Percentiles rank a stretch among this genome's conserved stretches.
phyloP scores from a whole-genome alignment of 192 early-diverging fungal species.

The Backusella morwellensis region DNA sequence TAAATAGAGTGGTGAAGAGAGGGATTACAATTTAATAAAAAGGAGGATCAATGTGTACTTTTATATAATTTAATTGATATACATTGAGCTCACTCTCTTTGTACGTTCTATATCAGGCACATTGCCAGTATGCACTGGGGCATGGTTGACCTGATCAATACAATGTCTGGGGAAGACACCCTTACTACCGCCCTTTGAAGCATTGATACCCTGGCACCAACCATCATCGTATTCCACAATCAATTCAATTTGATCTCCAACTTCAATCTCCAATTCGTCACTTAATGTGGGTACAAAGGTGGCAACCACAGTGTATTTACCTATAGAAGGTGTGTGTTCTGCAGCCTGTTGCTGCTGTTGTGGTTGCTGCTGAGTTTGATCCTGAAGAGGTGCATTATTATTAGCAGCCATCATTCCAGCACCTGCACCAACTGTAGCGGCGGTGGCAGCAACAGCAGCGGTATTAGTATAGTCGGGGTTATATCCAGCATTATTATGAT shows the following conservation, averaged over 20 bases:
- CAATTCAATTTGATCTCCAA: conserved; percentile 51
- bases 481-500: not conserved
- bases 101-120: conserved; percentile 7
- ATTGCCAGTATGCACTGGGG: not conserved
- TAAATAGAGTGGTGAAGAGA: not conserved
- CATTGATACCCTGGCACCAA: conserved; percentile 55
- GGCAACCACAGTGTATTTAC: conserved; percentile 44
- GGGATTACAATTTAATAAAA: not conserved
- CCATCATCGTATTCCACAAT: conserved; percentile 59
- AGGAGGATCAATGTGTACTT: not conserved
- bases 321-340: conserved; percentile 33
- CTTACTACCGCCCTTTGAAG: conserved; percentile 40
- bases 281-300: conserved; percentile 53
- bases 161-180: conserved; percentile 60
- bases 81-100: conserved; percentile 32
- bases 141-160: conserved; percentile 31
- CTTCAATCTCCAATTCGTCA: conserved; percentile 56
- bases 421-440: not conserved
- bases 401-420: not conserved
- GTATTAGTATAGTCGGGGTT: not conserved
- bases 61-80: not conserved
- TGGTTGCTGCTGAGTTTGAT: conserved; percentile 12
- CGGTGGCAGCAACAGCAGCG: not conserved
- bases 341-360: not conserved
- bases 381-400: not conserved